phyloP scores from a whole-genome alignment of 495 filamentous ascomycete genomes.

The Lasiosphaeris hirsuta region DNA sequence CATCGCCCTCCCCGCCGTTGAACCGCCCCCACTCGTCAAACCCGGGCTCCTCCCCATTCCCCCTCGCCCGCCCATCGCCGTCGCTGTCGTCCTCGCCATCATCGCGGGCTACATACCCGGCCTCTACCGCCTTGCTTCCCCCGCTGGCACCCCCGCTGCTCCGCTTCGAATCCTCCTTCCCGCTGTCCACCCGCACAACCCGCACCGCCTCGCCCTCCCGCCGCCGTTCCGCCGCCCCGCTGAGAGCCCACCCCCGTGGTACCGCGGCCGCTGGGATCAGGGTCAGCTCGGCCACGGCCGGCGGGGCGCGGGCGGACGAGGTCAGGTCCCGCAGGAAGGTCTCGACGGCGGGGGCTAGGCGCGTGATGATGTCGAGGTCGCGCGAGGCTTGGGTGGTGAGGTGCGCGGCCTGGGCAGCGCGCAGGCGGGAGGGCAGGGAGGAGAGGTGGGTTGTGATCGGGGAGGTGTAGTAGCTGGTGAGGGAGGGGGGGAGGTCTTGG shows the following conservation, averaged over 20 bases:
- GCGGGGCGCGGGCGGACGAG: constrained; percentile 9
- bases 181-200: constrained; percentile 27
- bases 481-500: constrained; percentile 5
- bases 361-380: constrained; percentile 33
- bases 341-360: constrained; percentile 36
- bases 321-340: constrained; percentile 35
- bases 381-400: constrained; percentile 27
- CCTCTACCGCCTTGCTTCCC: background rate
- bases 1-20: constrained; percentile 14
- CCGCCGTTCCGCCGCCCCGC: constrained; percentile 32
- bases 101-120: background rate
- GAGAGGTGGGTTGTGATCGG: constrained; percentile 38
- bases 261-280: constrained; percentile 38
- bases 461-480: constrained; percentile 24
- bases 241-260: constrained; percentile 30
- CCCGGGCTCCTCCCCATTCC: constrained; percentile 11
- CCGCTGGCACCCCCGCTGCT: background rate
- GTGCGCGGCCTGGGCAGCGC: constrained; percentile 27
- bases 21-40: constrained; percentile 45
- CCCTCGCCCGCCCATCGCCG: no score
- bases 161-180: background rate
- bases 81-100: background rate
- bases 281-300: constrained; percentile 33
- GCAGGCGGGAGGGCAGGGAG: constrained; percentile 38
- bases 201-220: constrained; percentile 35